Evolutionary conservation across 2,329 filamentous ascomycete genomes (phyloP), one percentile per base, ranked within the genome.

Genomic region (Colletotrichum orbiculare): DNA sequence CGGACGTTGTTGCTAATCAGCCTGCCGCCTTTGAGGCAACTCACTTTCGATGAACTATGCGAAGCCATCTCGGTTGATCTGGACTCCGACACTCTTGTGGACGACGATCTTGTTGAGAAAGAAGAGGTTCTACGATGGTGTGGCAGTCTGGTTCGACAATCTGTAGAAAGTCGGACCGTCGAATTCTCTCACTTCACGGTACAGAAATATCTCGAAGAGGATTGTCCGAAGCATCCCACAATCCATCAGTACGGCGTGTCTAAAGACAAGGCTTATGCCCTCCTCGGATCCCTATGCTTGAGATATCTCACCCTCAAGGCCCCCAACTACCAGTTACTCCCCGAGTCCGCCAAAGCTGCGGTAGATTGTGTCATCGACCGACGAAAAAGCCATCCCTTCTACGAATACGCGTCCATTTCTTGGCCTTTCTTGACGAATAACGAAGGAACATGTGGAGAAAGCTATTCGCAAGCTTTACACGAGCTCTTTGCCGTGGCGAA

Each of bases 151-250:
- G 2, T 54, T 7, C 52, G 52, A 3, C 17, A 10, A 13, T 54
- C 52, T 0, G 13, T 34, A 6, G 41, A 13, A 8, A 38, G 52
- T 0, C 4, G 13, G 5, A 6, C 4, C 6, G 13, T 54, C 11
- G 37, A 54, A 15, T 54, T 54, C 41, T 37, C 52, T 12, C 52
- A 54, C 10, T 54, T 54, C 38, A 54, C 52, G 2, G 52, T 54
- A 2, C 52, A 35, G 7, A 39, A 54, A 8, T 54, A 42, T 8
- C 10, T 54, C 4, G 11, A 25, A 38, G 33, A n/a, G 13, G 38
- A 42, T 13, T 54, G 38, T 8, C 4, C 41, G 12, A 13, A 42
- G 3, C 15, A 54, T 35, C 15, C n/a, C 4, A 4, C 13, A 6
- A 15, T 54, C 35, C 3, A 25, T 6, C 8, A 10, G 2, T 54